Evolutionary conservation across 2,329 filamentous ascomycete genomes (phyloP).

Genomic region (Arthrinium phaeospermum): DNA sequence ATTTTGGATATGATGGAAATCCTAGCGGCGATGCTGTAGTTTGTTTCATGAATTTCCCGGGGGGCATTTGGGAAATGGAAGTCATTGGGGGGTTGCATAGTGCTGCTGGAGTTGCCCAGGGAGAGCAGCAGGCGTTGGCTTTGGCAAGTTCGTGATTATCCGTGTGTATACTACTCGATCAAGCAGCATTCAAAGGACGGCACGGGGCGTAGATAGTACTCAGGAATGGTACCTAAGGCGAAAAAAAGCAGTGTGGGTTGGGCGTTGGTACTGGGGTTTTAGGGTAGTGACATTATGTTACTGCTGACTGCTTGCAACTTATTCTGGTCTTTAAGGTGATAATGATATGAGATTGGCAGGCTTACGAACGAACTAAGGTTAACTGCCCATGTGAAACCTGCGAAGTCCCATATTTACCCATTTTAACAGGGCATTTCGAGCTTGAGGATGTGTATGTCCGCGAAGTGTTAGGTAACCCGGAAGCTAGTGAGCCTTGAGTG

Average conservation of each 20-base stretch:
- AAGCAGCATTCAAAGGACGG: constrained; percentile 10
- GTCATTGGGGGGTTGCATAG: constrained; percentile 15
- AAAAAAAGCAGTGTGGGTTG: constrained; percentile 11
- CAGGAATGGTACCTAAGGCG: neutral
- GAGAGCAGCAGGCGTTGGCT: constrained; percentile 13
- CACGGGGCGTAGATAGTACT: constrained; percentile 11
- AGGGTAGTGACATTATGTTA: neutral
- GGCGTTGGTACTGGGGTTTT: neutral
- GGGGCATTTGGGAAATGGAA: constrained; percentile 14
- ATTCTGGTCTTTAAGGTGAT: neutral
- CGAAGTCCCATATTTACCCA: neutral
- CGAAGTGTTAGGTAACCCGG: neutral
- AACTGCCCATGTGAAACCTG: neutral
- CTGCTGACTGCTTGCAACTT: neutral
- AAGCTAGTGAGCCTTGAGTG: neutral
- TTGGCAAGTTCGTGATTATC: constrained; percentile 1
- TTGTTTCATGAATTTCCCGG: neutral
- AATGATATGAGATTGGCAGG: neutral
- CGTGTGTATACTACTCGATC: constrained; percentile 9
- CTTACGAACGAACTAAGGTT: neutral
- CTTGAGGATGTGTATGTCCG: neutral
- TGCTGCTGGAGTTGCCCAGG: constrained; percentile 6
- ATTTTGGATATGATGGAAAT: neutral
- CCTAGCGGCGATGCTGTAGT: neutral
- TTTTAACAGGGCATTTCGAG: neutral